Base-by-base conservation (phyloP, 2,329 filamentous ascomycete species). In the Tolypocladium sp. region DNA sequence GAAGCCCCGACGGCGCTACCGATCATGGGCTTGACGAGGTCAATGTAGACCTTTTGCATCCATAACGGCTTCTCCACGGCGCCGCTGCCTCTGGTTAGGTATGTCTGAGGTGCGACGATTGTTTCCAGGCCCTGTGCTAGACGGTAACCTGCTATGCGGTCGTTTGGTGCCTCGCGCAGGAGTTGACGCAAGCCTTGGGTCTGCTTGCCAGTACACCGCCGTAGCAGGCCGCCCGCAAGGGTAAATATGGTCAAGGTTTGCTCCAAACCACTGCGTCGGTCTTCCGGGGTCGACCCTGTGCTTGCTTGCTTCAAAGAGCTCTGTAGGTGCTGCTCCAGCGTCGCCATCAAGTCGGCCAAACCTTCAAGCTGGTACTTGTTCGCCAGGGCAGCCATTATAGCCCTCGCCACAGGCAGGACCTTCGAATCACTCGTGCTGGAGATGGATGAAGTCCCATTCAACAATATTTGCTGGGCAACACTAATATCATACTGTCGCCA, bases 21-120 rank as follows among this genome's bases (percentile, higher is more conserved):
- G 4, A 82, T 70, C 67, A 82, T 74, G 4, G 78, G 77, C 63
- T 74, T 74, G 30, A 75, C 74, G 9, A 81, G 67, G 55, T 78
- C 72, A 54, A 76, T 71, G 65, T 82, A 82, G 2, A 77, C 69
- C 68, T 79, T 80, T 60, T 83, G 81, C 60, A 73, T 69, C 74
- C 76, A 79, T 1, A 82, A 70, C 4, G 75, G 75, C 62, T 76
- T 78, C 38, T 78, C 68, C 2, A 76, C 62, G 4, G 77, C 77
- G 58, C 77, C 78, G 62, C 72, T 74, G 5, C 76, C 73, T 54
- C 75, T 69, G 20, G 67, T 69, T 1, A 81, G 69, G 37, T 71
- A 68, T 2, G 67, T 66, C 57, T 76, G 75, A 5, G 74, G 70
- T 3, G 72, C 71, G 49, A 79, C 73, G 10, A 81, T 66, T 56